These are phyloP conservation scores for Solanum peruvianum DNA, from an alignment of 257 asterid genomes.

Conservation along the genomic window DNA sequence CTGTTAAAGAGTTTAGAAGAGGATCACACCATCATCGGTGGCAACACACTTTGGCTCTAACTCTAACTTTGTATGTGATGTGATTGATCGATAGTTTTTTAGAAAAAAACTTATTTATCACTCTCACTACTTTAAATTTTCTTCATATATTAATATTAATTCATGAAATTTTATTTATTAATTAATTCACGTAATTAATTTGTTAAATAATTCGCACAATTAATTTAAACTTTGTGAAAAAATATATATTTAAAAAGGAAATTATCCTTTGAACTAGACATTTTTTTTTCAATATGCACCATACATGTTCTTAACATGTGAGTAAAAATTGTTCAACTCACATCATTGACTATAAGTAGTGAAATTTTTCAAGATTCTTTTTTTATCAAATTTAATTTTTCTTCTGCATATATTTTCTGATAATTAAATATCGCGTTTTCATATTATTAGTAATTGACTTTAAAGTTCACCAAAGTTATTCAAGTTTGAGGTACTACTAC, in stretches of 20 bases:
- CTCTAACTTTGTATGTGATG: not conserved
- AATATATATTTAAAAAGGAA: not conserved
- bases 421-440: not conserved
- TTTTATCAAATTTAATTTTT: too few relatives aligned
- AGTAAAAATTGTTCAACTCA: not conserved
- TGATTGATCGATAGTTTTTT: not conserved
- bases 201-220: too few relatives aligned
- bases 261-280: not conserved
- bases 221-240: too few relatives aligned
- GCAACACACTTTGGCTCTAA: not conserved
- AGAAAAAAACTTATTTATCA: not conserved
- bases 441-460: too few relatives aligned
- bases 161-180: too few relatives aligned
- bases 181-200: too few relatives aligned
- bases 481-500: not conserved
- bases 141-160: too few relatives aligned
- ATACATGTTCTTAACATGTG: not conserved
- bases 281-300: not conserved
- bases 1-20: not conserved
- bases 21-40: not conserved
- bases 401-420: not conserved
- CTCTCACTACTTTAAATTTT: not conserved
- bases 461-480: too few relatives aligned
- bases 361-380: too few relatives aligned
- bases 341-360: not conserved